Conservation (phyloP, 805 yeast genomes). For the Sugiyamaella smithiae region DNA sequence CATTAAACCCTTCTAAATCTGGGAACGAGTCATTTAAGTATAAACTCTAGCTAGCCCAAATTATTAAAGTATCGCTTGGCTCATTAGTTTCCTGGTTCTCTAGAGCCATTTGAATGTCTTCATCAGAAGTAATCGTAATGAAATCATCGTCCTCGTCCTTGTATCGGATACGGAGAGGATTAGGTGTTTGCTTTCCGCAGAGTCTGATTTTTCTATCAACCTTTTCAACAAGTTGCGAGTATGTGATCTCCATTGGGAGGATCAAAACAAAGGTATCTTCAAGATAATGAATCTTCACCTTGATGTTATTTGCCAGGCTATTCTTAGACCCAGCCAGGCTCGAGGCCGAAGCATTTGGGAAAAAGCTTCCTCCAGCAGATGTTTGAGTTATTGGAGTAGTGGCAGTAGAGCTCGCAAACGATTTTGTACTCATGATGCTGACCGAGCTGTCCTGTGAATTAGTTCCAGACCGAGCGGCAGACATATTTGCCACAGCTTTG, state of each 20-base stretch:
- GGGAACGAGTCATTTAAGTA: no score
- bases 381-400: conserved; percentile 14
- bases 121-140: conserved; percentile 79
- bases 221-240: conserved; percentile 53
- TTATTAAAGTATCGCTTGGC: conserved; percentile 17
- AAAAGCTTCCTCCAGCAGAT: neutral
- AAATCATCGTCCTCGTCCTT: conserved; percentile 95
- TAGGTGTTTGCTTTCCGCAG: conserved; percentile 46
- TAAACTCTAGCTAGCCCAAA: conserved; percentile 28
- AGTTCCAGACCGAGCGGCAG: conserved; percentile 10
- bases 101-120: conserved; percentile 83
- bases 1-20: no score
- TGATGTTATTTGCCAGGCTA: conserved; percentile 32
- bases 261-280: conserved; percentile 58
- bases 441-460: conserved; percentile 18
- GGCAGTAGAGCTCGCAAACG: conserved; percentile 16
- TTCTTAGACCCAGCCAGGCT: conserved; percentile 15
- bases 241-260: conserved; percentile 51
- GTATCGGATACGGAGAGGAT: conserved; percentile 61
- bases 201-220: conserved; percentile 56
- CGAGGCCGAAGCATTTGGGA: conserved; percentile 13
- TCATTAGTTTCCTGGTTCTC: conserved; percentile 39
- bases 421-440: conserved; percentile 7
- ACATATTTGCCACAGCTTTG: neutral
- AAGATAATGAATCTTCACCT: conserved; percentile 34